These are phyloP conservation scores for Fragaria iinumae DNA, from an alignment of 306 rosid species.

Conservation along the genomic window DNA sequence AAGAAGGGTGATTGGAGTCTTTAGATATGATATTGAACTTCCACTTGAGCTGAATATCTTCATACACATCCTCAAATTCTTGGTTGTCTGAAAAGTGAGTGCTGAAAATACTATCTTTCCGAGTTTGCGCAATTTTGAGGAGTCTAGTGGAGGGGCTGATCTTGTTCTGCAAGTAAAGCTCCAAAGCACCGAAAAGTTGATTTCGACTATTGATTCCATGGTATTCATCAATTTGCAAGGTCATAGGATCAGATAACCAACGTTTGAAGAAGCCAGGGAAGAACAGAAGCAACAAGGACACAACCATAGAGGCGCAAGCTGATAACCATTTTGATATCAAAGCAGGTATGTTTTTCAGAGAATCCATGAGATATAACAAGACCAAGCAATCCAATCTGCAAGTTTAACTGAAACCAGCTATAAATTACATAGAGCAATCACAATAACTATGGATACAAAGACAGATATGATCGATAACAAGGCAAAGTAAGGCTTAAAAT, in stretches of 20 bases:
- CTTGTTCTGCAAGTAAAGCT: slow-evolving; percentile 48
- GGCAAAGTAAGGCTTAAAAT: neutral
- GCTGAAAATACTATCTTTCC: slow-evolving; percentile 46
- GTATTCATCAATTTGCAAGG: neutral
- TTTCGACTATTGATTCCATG: slow-evolving; percentile 33
- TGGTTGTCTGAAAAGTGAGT: slow-evolving; percentile 53
- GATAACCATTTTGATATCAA: neutral
- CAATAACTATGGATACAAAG: neutral
- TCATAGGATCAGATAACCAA: neutral
- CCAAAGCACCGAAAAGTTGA: slow-evolving; percentile 65
- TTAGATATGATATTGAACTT: slow-evolving; percentile 7
- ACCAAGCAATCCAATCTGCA: neutral
- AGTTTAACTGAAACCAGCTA: neutral
- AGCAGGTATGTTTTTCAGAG: neutral
- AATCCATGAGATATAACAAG: slow-evolving; percentile 1
- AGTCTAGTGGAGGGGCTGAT: slow-evolving; percentile 43
- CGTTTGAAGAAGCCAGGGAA: neutral
- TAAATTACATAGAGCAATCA: neutral
- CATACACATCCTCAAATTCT: slow-evolving; percentile 36
- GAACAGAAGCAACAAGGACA: neutral
- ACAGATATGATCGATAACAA: neutral
- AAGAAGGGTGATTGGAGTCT: slow-evolving; percentile 23
- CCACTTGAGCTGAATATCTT: slow-evolving; percentile 50
- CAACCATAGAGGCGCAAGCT: neutral
- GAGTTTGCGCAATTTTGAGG: slow-evolving; percentile 52